phyloP scores from a whole-genome alignment of 2,329 filamentous ascomycete species.

The Sporothrix mexicana region DNA sequence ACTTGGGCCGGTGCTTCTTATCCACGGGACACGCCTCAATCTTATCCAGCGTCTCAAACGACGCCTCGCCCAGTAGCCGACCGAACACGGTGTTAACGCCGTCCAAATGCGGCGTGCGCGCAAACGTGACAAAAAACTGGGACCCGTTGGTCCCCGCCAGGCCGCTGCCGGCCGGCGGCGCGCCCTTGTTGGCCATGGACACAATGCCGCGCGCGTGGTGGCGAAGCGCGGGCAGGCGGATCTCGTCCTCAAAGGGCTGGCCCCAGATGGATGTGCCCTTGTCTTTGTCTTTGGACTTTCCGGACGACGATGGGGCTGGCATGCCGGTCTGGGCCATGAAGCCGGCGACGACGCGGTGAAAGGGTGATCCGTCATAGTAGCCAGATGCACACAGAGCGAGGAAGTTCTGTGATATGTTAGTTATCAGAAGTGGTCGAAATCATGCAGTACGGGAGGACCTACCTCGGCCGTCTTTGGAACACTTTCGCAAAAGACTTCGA shows the following conservation, averaged over 20 bases:
- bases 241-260: conserved; percentile 78
- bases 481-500: conserved; percentile 94
- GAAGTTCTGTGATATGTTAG: conserved; percentile 70
- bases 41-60: conserved; percentile 68
- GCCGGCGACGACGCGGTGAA: conserved; percentile 78
- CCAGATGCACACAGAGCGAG: conserved; percentile 81
- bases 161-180: conserved; percentile 35
- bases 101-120: conserved; percentile 79
- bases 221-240: conserved; percentile 66
- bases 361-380: conserved; percentile 76
- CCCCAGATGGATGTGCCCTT: conserved; percentile 74
- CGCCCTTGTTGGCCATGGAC: conserved; percentile 79
- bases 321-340: conserved; percentile 84
- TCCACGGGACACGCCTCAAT: conserved; percentile 76
- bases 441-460: conserved; percentile 39
- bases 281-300: conserved; percentile 50
- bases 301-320: conserved; percentile 46
- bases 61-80: conserved; percentile 70
- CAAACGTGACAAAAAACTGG: conserved; percentile 83
- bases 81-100: conserved; percentile 86
- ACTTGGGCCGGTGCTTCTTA: conserved; percentile 76
- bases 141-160: conserved; percentile 71
- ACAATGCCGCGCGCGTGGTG: conserved; percentile 73
- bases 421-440: no score
- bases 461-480: conserved; percentile 91